phyloP scores from a whole-genome alignment of 176 grass and related monocot genomes.

The maize (Zea mays) region DNA sequence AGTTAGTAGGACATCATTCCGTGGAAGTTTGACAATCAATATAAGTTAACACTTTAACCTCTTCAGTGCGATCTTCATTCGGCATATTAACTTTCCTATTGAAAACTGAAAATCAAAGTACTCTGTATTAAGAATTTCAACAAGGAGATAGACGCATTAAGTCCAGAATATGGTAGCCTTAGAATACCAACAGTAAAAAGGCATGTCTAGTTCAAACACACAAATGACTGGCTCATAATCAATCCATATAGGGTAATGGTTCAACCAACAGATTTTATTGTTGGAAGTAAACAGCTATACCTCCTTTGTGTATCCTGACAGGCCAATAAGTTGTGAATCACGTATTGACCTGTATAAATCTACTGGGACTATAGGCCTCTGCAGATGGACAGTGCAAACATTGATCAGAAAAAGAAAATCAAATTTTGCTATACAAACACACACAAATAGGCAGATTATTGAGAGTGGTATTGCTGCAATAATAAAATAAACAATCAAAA shows the following conservation, averaged over 20 bases:
- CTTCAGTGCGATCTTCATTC: background rate
- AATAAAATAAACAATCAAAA: background rate
- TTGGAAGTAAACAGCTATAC: slow-evolving; percentile 48
- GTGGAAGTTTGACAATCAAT: background rate
- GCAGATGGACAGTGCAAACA: slow-evolving; percentile 39
- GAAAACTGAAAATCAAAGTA: background rate
- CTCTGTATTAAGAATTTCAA: background rate
- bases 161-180: slow-evolving; percentile 4
- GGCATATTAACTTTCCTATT: background rate
- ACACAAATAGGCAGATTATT: background rate
- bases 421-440: slow-evolving; percentile 1
- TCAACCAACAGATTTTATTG: slow-evolving; percentile 1
- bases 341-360: slow-evolving; percentile 86
- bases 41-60: slow-evolving; percentile 9
- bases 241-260: slow-evolving; percentile 11
- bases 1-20: background rate
- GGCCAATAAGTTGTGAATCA: slow-evolving; percentile 85
- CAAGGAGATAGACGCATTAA: background rate
- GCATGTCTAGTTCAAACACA: background rate
- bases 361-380: slow-evolving; percentile 87
- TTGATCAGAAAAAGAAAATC: slow-evolving; percentile 23
- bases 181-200: background rate
- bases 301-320: slow-evolving; percentile 90
- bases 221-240: background rate
- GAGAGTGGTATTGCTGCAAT: background rate